These are phyloP conservation scores for Guillardia theta DNA, from an alignment of 78 protist species.

Conservation along the genomic window DNA sequence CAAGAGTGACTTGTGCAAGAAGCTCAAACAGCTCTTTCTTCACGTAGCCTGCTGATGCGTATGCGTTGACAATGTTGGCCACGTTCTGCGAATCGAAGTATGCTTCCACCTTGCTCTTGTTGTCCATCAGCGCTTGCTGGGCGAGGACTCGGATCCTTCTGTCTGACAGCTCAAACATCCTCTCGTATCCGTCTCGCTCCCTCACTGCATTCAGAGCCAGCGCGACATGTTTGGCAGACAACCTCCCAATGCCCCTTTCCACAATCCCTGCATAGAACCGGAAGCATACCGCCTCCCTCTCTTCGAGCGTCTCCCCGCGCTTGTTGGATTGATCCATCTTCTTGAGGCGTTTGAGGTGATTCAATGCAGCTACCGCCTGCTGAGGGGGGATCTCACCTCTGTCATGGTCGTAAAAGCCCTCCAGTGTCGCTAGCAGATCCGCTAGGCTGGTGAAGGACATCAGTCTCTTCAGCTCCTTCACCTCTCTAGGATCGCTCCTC, in stretches of 20 bases:
- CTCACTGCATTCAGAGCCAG: not conserved
- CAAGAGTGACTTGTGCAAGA: too few species aligned
- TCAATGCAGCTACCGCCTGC: conserved; percentile 6
- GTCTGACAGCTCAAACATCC: not conserved
- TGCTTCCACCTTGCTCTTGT: too few species aligned
- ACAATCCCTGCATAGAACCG: not conserved
- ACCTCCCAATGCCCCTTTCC: not conserved
- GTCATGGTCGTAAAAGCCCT: too few species aligned
- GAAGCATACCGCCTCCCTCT: too few species aligned
- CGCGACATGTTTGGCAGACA: not conserved
- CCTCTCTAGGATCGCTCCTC: too few species aligned
- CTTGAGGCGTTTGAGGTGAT: not conserved
- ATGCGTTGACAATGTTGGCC: not conserved
- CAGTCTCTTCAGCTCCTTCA: too few species aligned
- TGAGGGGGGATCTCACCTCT: too few species aligned
- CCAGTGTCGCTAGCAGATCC: too few species aligned
- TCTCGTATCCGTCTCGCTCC: not conserved
- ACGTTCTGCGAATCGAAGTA: conserved; percentile 33
- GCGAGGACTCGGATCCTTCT: not conserved
- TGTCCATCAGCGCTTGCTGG: too few species aligned
- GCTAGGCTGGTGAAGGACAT: too few species aligned
- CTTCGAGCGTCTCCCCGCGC: too few species aligned
- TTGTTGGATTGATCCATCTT: too few species aligned
- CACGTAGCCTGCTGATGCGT: not conserved
- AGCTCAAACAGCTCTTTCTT: not conserved